These are phyloP conservation scores for Dactylella cylindrospora DNA, from an alignment of 2,329 filamentous ascomycete species.

Conservation along the genomic window DNA sequence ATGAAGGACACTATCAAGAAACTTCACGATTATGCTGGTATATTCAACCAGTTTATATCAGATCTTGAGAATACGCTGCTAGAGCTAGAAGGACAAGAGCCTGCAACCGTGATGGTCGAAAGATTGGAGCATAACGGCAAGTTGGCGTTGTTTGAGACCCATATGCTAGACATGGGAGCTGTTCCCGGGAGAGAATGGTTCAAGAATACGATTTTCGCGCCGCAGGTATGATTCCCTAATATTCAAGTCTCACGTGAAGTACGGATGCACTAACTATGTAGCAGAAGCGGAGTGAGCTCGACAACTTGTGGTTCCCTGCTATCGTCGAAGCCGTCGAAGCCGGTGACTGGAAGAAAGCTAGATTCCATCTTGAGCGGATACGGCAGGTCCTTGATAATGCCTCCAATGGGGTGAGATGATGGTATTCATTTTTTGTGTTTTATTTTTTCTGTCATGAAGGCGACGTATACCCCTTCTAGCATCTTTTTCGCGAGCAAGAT, in stretches of 20 bases:
- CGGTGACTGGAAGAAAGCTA: constrained; percentile 68
- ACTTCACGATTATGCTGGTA: constrained; percentile 58
- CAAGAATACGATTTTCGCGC: constrained; percentile 88
- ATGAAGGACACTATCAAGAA: constrained; percentile 66
- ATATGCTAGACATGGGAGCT: constrained; percentile 78
- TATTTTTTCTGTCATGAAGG: background rate
- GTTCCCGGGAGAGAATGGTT: constrained; percentile 87
- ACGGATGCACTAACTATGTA: too few relatives aligned
- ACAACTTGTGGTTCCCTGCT: constrained; percentile 64
- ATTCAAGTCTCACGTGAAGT: too few relatives aligned
- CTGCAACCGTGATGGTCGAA: constrained; percentile 64
- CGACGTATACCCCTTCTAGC: background rate
- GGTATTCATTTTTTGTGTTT: constrained; percentile 5
- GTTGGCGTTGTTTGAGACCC: constrained; percentile 78
- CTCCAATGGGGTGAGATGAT: constrained; percentile 38
- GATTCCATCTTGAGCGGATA: constrained; percentile 36
- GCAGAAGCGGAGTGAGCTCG: constrained; percentile 35
- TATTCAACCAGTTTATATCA: constrained; percentile 70
- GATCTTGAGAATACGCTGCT: constrained; percentile 74
- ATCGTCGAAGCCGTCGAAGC: constrained; percentile 75
- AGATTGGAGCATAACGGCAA: constrained; percentile 76
- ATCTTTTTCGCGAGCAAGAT: too few relatives aligned
- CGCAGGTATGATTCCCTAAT: constrained; percentile 59
- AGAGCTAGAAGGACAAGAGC: constrained; percentile 73
- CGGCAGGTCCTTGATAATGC: constrained; percentile 32